Conservation (phyloP, 169 alveolate genomes). For the Plasmodium berghei region DNA sequence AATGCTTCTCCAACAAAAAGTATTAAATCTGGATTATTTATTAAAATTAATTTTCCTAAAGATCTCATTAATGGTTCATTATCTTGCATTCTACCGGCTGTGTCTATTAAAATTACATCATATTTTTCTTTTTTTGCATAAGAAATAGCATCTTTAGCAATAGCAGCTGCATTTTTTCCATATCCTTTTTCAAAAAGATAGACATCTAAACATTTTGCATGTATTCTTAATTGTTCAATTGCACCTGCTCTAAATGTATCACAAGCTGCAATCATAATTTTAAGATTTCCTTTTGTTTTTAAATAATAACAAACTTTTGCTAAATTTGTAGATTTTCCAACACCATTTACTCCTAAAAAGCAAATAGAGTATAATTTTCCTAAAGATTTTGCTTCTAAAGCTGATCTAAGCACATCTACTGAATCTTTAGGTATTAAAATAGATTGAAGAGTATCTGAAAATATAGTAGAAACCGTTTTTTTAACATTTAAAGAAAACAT, state of each 20-base stretch:
- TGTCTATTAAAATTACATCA: slow-evolving; percentile 99
- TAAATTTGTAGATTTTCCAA: slow-evolving; percentile 99
- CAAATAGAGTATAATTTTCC: slow-evolving; percentile 94
- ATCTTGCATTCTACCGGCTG: slow-evolving; percentile 99
- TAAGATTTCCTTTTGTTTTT: slow-evolving; percentile 94
- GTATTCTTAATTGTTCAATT: slow-evolving; percentile 98
- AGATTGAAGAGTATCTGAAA: slow-evolving; percentile 89
- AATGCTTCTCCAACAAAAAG: slow-evolving; percentile 99
- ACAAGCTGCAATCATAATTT: slow-evolving; percentile 98
- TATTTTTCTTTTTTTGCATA: slow-evolving; percentile 92
- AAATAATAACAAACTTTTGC: slow-evolving; percentile 98
- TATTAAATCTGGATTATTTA: slow-evolving; percentile 97
- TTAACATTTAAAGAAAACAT: slow-evolving; percentile 87
- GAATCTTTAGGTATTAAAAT: slow-evolving; percentile 92
- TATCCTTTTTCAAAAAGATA: slow-evolving; percentile 98
- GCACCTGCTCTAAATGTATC: slow-evolving; percentile 99
- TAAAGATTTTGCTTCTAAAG: slow-evolving; percentile 91
- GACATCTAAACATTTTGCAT: slow-evolving; percentile 95
- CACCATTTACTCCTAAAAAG: slow-evolving; percentile 99
- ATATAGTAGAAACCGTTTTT: slow-evolving; percentile 89
- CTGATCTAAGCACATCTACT: slow-evolving; percentile 92
- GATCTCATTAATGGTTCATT: slow-evolving; percentile 99
- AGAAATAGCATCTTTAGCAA: slow-evolving; percentile 95
- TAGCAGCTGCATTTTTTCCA: slow-evolving; percentile 98
- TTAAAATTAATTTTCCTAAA: slow-evolving; percentile 96